phyloP scores from a whole-genome alignment of 805 yeast genomes.

The Teunomyces aglyptinius region DNA sequence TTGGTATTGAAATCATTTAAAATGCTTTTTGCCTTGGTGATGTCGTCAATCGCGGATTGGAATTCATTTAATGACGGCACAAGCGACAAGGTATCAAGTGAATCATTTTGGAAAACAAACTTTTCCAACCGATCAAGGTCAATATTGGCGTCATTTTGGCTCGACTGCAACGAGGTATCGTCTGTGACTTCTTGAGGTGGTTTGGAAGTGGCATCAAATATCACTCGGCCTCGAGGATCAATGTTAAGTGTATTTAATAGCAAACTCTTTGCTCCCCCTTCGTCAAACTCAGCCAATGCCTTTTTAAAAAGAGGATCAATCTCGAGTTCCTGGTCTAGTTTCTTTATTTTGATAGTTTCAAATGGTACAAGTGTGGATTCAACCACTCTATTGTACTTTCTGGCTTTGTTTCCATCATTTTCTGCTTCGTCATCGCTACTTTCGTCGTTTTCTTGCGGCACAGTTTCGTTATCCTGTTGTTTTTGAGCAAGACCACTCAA shows the following conservation, averaged over 20 bases:
- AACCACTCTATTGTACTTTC: conserved; percentile 31
- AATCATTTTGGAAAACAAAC: conserved; percentile 20
- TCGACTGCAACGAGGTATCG: conserved; percentile 15
- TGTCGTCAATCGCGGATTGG: conserved; percentile 55
- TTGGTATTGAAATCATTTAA: conserved; percentile 40
- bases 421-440: conserved; percentile 18
- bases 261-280: conserved; percentile 76
- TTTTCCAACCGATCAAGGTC: conserved; percentile 19
- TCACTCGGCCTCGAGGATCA: conserved; percentile 53
- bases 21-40: conserved; percentile 48
- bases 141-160: conserved; percentile 13
- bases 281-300: conserved; percentile 75
- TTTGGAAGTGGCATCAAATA: conserved; percentile 59
- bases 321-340: conserved; percentile 60
- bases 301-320: conserved; percentile 76
- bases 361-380: conserved; percentile 51
- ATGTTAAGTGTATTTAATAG: conserved; percentile 59
- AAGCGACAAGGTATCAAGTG: conserved; percentile 36
- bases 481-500: conserved; percentile 25
- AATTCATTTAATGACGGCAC: conserved; percentile 73
- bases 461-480: conserved; percentile 13
- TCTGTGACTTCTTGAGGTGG: conserved; percentile 15
- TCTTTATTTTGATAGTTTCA: conserved; percentile 49
- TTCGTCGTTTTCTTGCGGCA: conserved; percentile 6
- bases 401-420: conserved; percentile 20